Conservation (phyloP, 345 rosid species). For the Moricandia moricandioides region DNA sequence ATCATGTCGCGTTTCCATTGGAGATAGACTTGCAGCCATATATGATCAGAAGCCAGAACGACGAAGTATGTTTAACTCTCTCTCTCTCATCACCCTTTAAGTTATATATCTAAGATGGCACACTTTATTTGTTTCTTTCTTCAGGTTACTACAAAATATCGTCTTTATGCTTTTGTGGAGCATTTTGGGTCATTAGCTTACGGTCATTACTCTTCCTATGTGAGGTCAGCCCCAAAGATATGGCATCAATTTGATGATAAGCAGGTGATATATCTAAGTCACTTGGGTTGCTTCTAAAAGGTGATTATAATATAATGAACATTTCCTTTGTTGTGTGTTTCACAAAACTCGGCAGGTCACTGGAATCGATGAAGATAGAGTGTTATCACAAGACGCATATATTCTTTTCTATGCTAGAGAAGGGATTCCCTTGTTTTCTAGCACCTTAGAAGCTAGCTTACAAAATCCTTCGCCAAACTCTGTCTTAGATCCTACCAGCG, state of each 20-base stretch:
- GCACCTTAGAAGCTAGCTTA: conserved; percentile 33
- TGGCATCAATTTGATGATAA: conserved; percentile 77
- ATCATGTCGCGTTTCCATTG: conserved; percentile 72
- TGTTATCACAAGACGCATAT: conserved; percentile 70
- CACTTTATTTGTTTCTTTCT: background rate
- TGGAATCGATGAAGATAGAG: conserved; percentile 49
- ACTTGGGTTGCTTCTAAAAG: background rate
- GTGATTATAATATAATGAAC: background rate
- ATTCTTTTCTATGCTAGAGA: conserved; percentile 76
- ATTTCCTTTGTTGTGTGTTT: background rate
- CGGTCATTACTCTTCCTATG: conserved; percentile 72
- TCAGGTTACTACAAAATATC: conserved; percentile 58
- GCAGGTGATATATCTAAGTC: conserved; percentile 40
- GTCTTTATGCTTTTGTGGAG: conserved; percentile 73
- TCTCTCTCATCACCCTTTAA: background rate
- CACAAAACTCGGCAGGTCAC: conserved; percentile 50
- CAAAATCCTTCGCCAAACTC: conserved; percentile 64
- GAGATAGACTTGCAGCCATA: conserved; percentile 80
- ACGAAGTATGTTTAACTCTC: conserved; percentile 43
- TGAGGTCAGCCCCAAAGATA: conserved; percentile 61
- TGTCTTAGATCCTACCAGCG: conserved; percentile 54
- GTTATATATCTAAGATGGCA: background rate
- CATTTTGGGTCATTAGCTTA: conserved; percentile 61
- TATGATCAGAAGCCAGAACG: conserved; percentile 29
- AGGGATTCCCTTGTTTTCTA: conserved; percentile 71